A percentile compares a stretch with the other conserved stretches of the same genome.
Evolutionary conservation across 306 rosid species (phyloP).

Genomic region (Inga leiocalycina): DNA sequence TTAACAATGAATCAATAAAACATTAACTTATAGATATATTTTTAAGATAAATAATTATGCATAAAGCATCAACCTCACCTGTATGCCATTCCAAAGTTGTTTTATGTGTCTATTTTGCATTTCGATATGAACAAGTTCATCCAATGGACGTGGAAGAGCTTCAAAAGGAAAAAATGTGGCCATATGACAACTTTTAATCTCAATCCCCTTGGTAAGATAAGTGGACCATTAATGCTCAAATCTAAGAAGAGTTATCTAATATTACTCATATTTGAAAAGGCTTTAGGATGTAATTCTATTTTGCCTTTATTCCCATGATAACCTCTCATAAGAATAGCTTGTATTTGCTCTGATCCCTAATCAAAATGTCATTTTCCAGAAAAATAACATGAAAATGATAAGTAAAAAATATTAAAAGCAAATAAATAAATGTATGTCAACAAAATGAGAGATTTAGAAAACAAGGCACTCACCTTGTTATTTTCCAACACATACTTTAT

Average conservation of each 20-base stretch:
- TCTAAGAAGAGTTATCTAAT: too few relatives aligned
- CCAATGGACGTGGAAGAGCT: background rate
- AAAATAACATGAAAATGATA: too few relatives aligned
- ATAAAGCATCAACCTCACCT: too few relatives aligned
- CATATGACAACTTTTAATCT: background rate
- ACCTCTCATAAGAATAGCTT: background rate
- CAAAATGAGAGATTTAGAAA: background rate
- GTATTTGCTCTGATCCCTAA: background rate
- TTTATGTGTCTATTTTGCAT: too few relatives aligned
- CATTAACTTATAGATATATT: too few relatives aligned
- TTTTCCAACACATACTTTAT: background rate
- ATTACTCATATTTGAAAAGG: background rate
- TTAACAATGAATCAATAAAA: too few relatives aligned
- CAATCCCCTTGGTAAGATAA: background rate
- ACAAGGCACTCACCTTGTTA: background rate
- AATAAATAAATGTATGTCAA: too few relatives aligned
- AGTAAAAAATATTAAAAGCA: background rate
- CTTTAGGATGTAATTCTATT: background rate
- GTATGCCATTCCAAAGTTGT: too few relatives aligned
- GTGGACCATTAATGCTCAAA: rapidly evolving
- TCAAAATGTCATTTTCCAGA: background rate
- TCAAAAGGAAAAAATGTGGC: background rate
- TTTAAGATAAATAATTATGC: too few relatives aligned
- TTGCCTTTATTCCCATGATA: too few relatives aligned
- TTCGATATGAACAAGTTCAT: too few relatives aligned